Conservation (phyloP, 2,329 filamentous ascomycete species). For the Pezicula radicicola region DNA sequence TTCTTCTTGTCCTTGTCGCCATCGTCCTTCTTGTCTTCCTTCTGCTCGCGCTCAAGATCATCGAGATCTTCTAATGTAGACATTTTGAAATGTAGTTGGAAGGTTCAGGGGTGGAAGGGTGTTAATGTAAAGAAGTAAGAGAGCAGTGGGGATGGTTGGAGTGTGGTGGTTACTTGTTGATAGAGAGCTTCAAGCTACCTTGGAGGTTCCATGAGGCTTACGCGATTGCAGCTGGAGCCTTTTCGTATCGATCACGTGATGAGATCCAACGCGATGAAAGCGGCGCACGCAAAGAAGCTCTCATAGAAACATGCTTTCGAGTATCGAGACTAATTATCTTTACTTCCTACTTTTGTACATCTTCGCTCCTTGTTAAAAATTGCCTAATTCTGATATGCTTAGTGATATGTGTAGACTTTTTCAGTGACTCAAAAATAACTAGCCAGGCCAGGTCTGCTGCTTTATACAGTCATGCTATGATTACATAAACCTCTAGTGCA, state of each 20-base stretch:
- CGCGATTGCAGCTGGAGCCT: constrained; percentile 9
- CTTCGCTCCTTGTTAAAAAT: no score
- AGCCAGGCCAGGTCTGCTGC: no score
- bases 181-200: constrained; percentile 14
- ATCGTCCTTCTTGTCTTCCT: constrained; percentile 58
- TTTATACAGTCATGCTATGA: not conserved
- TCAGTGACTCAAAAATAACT: no score
- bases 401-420: no score
- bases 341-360: no score
- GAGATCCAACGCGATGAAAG: not conserved
- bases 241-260: constrained; percentile 1
- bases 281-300: no score
- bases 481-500: not conserved
- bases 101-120: not conserved
- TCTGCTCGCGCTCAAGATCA: constrained; percentile 68
- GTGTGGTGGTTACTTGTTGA: constrained; percentile 10
- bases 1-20: constrained; percentile 54
- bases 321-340: no score
- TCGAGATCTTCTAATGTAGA: constrained; percentile 76
- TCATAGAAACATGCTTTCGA: no score
- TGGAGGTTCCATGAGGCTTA: constrained; percentile 1
- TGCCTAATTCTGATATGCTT: no score
- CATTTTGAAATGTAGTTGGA: constrained; percentile 46
- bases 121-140: constrained; percentile 2
- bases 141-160: not conserved